Evolutionary conservation across 2,329 filamentous ascomycete species (phyloP), one percentile per base, ranked within the genome.

Genomic region (Microsporum audouinii): DNA sequence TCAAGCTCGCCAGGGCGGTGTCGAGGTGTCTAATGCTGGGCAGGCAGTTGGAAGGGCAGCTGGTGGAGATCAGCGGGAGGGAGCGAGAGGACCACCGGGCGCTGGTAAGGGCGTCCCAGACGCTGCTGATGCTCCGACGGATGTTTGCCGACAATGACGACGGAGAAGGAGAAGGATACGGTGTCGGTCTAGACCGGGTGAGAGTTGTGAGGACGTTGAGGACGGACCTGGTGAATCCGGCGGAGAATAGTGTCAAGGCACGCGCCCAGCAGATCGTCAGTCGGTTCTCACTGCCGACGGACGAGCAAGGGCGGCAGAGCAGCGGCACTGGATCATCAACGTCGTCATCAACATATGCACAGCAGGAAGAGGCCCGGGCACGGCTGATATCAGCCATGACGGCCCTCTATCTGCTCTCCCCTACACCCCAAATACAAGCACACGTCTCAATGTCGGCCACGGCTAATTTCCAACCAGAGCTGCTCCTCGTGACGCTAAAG

Each of bases 21-120:
- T 85, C 84, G 49, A 80, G 92, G 58, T 91, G 88, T 69, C 78
- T 97, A 47, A 87, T 88, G 69, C 78, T 97, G 2, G 91, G 89
- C 0, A 80, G 91, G 51, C 90, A 95, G 75, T 81, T 99, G 8
- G 90, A 97, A 71, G 82, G 88, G n/a, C 88, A 95, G 71, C 82
- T 95, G 69, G 78, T 83, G 0, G 91, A 95, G 72, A 77, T 89
- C 3, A 80, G 78, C 1, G 76, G 78, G 1, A 72, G 76, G 14
- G 69, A 2, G 64, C 23, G 45, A 51, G 45, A 51, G 45, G 45
- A 51, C 23, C 45, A 51, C 23, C 23, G 85, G 49, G 87, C 88
- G 0, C 81, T 96, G 68, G 84, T 95, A n/a, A 82, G 89, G 49
- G 94, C 89, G 58, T 85, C 89, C 0, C 84, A 91, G 70, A 91